Conservation (phyloP, 2,329 filamentous ascomycete species). For the Kalmusia sp. region DNA sequence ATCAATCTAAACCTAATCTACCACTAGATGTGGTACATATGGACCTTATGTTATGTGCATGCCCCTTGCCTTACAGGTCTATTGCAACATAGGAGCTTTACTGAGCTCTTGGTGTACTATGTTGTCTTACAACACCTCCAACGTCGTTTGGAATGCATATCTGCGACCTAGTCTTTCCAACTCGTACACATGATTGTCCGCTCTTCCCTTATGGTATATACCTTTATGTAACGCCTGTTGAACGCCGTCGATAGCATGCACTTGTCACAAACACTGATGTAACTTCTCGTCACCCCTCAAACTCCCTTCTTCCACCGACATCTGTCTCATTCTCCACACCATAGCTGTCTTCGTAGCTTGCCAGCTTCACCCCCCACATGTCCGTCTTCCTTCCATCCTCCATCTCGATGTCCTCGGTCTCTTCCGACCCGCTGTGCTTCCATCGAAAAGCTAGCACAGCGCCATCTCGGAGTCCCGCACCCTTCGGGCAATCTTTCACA, state of each 20-base stretch:
- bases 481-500: conserved; percentile 42
- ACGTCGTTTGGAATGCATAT: not conserved
- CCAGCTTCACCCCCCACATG: conserved; percentile 45
- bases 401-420: conserved; percentile 19
- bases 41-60: no score
- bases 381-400: conserved; percentile 14
- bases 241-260: not conserved
- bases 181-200: not conserved
- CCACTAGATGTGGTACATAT: no score
- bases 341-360: conserved; percentile 47
- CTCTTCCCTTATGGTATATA: not conserved
- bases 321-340: conserved; percentile 40
- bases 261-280: not conserved
- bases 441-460: conserved; percentile 47
- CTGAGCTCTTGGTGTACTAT: no score
- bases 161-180: not conserved
- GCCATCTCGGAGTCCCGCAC: conserved; percentile 42
- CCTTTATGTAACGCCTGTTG: conserved; percentile 1
- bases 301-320: conserved; percentile 37
- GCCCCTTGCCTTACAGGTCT: not conserved
- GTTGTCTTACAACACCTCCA: not conserved
- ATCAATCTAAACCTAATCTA: no score
- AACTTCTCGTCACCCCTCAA: conserved; percentile 34
- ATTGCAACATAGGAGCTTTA: no score
- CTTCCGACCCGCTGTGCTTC: conserved; percentile 34